A percentile compares a stretch with the other conserved stretches of the same genome.
phyloP scores from a whole-genome alignment of 768 basidiomycete species.

The Boletus vermiculosoides region DNA sequence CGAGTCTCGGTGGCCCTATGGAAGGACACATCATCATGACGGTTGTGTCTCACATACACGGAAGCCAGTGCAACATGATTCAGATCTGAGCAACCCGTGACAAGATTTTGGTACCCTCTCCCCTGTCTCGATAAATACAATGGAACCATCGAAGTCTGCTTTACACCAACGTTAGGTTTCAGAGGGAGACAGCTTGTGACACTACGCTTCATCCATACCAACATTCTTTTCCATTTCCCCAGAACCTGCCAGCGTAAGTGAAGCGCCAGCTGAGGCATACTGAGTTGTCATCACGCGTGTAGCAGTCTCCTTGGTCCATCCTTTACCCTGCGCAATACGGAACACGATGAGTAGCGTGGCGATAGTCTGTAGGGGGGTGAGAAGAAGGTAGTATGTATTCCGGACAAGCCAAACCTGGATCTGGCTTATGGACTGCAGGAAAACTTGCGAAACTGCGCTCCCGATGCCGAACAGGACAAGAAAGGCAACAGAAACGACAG shows the following conservation, averaged over 20 bases:
- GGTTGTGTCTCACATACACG: not conserved
- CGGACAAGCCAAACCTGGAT: slow-evolving; percentile 21
- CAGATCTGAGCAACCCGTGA: not conserved
- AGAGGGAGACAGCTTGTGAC: not conserved
- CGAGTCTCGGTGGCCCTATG: not conserved
- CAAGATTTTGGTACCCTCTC: not conserved
- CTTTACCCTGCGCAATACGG: slow-evolving; percentile 9
- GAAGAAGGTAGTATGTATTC: not conserved
- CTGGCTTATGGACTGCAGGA: slow-evolving; percentile 30
- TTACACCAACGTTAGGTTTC: not conserved
- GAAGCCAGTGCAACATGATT: not conserved
- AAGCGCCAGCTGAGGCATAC: not conserved
- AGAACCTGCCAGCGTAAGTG: not conserved
- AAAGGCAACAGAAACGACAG: slow-evolving; percentile 28
- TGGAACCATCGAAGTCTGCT: too few relatives aligned
- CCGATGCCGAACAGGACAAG: slow-evolving; percentile 25
- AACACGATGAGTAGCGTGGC: slow-evolving; percentile 5
- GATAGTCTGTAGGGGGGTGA: not conserved
- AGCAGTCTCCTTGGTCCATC: slow-evolving; percentile 1
- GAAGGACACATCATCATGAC: not conserved
- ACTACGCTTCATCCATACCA: not conserved
- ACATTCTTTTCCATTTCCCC: not conserved
- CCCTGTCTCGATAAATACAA: too few relatives aligned
- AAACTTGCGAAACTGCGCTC: slow-evolving; percentile 26
- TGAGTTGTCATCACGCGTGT: slow-evolving; percentile 1